Evolutionary conservation across 805 yeast species (phyloP).

Genomic region (Suhomyces pyralidae): DNA sequence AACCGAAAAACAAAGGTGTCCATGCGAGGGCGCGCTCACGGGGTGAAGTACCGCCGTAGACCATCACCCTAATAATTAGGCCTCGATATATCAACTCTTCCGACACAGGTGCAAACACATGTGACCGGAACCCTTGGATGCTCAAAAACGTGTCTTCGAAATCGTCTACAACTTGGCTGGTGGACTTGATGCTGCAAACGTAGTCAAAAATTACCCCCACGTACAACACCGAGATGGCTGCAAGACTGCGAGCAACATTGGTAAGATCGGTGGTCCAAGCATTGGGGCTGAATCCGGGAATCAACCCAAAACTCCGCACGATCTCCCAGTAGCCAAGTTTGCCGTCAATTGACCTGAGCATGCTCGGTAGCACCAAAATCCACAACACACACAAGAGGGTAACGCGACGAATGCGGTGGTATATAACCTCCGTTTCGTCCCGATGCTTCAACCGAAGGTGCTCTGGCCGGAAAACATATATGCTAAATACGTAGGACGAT

Average conservation of each 20-base stretch:
- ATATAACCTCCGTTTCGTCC: constrained; percentile 43
- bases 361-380: constrained; percentile 27
- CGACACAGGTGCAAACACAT: constrained; percentile 68
- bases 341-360: constrained; percentile 15
- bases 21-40: constrained; percentile 1
- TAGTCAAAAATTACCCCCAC: constrained; percentile 19
- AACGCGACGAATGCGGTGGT: constrained; percentile 39
- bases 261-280: constrained; percentile 10
- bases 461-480: constrained; percentile 31
- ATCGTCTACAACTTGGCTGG: constrained; percentile 12
- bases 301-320: constrained; percentile 26
- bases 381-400: constrained; percentile 27
- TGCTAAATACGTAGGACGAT: constrained; percentile 43
- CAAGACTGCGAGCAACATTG: constrained; percentile 11
- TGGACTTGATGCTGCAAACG: constrained; percentile 1
- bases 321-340: constrained; percentile 6
- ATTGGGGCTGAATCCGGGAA: constrained; percentile 28
- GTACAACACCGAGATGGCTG: constrained; percentile 14
- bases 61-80: constrained; percentile 28
- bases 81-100: constrained; percentile 75
- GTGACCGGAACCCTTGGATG: constrained; percentile 51
- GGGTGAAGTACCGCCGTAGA: background rate
- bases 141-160: constrained; percentile 19
- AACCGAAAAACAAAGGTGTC: constrained; percentile 68
- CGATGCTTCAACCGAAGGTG: constrained; percentile 25